Evolutionary conservation across 2,329 filamentous ascomycete genomes (phyloP).

Genomic region (Byssothecium circinans): DNA sequence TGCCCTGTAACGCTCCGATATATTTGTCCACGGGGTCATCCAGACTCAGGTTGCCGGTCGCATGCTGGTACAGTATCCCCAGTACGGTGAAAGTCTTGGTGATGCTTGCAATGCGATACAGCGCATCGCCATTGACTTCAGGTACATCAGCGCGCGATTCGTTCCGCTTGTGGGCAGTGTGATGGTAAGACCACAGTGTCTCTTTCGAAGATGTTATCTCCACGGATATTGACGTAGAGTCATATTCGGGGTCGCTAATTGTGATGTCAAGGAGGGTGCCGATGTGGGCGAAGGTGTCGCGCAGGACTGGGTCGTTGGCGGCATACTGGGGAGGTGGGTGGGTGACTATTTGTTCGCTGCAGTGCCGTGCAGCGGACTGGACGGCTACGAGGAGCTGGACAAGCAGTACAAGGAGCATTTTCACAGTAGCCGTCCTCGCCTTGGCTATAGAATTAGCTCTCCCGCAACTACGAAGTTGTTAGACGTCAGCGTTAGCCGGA

Average conservation of each 20-base stretch:
- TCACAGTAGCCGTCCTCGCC: background rate
- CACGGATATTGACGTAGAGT: constrained; percentile 44
- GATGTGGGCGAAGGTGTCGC: constrained; percentile 36
- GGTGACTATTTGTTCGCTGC: constrained; percentile 43
- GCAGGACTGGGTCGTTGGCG: constrained; percentile 26
- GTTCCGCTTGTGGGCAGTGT: constrained; percentile 44
- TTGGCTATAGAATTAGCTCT: too few relatives aligned
- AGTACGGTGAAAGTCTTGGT: constrained; percentile 41
- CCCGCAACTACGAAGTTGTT: too few relatives aligned
- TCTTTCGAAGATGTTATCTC: constrained; percentile 44
- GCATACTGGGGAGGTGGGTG: constrained; percentile 43
- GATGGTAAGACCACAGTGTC: constrained; percentile 43
- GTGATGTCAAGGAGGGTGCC: constrained; percentile 24
- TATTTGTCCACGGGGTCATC: constrained; percentile 39
- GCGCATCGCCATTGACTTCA: constrained; percentile 41
- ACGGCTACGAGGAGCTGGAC: background rate
- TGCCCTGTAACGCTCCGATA: constrained; percentile 32
- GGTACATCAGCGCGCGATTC: constrained; percentile 39
- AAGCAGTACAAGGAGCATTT: background rate
- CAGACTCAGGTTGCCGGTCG: constrained; percentile 37
- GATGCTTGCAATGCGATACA: constrained; percentile 47
- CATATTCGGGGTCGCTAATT: constrained; percentile 33
- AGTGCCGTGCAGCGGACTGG: constrained; percentile 23
- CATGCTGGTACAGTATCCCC: constrained; percentile 36
- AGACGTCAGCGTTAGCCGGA: too few relatives aligned